phyloP scores from a whole-genome alignment of 495 filamentous ascomycete genomes.

The Tuber magnatum region DNA sequence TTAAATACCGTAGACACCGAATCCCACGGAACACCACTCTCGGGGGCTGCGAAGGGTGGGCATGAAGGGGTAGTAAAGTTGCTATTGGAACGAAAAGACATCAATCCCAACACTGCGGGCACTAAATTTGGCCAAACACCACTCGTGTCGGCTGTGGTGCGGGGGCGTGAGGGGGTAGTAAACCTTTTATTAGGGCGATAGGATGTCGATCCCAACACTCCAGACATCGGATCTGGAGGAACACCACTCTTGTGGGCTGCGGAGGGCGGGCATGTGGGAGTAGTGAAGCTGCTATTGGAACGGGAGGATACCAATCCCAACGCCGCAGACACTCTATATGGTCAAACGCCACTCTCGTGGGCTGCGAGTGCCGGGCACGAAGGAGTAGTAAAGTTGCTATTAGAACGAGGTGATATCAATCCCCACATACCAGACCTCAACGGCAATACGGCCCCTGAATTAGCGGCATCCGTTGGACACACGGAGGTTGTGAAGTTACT shows the following conservation, averaged over 20 bases:
- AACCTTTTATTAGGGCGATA: too few relatives aligned
- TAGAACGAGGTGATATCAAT: neutral
- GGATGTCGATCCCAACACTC: neutral
- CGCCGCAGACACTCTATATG: neutral
- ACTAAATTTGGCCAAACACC: conserved; percentile 23
- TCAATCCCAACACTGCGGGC: conserved; percentile 14
- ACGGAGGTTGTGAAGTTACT: neutral
- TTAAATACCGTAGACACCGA: too few relatives aligned
- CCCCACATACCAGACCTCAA: neutral
- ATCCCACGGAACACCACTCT: neutral
- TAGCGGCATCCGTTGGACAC: neutral
- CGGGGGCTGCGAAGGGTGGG: neutral
- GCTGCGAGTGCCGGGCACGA: neutral
- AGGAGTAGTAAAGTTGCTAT: neutral
- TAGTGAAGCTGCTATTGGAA: neutral
- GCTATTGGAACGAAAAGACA: neutral
- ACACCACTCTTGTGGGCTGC: neutral
- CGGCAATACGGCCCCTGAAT: neutral
- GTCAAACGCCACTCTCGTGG: neutral
- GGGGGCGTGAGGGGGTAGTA: too few relatives aligned
- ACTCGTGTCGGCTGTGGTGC: conserved; percentile 36
- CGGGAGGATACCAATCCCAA: neutral
- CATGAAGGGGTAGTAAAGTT: neutral
- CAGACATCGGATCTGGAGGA: neutral
- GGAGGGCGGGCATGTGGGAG: neutral